A percentile compares a stretch with the other conserved stretches of the same genome.
Evolutionary conservation across 1,139 yeast species (phyloP).

Genomic region (Arxiozyma slooffiae): DNA sequence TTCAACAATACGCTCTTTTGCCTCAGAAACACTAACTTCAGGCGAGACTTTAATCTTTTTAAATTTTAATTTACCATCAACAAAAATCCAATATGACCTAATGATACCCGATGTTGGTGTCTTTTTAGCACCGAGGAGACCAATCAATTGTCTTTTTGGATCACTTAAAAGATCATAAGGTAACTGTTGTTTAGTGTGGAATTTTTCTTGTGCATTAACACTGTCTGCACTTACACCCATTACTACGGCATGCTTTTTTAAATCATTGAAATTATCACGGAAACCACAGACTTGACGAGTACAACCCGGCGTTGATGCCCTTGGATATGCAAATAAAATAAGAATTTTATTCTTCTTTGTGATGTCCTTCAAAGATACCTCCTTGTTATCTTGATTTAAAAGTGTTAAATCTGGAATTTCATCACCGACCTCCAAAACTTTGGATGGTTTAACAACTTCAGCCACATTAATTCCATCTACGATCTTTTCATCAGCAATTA

Average conservation of each 20-base stretch:
- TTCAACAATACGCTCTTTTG: conserved; percentile 43
- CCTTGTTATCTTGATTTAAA: conserved; percentile 57
- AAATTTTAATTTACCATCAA: conserved; percentile 59
- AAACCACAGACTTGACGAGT: conserved; percentile 89
- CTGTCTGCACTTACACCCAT: conserved; percentile 68
- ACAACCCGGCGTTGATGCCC: conserved; percentile 92
- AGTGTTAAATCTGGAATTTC: conserved; percentile 55
- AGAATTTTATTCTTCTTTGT: conserved; percentile 43
- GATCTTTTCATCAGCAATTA: not conserved
- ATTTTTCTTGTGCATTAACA: conserved; percentile 64
- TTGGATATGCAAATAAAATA: conserved; percentile 75
- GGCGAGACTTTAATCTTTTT: conserved; percentile 69
- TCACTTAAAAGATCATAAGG: conserved; percentile 71
- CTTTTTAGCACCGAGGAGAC: conserved; percentile 74
- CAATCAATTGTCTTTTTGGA: conserved; percentile 59
- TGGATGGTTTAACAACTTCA: not conserved
- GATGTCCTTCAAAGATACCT: conserved; percentile 42
- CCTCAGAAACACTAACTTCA: conserved; percentile 58
- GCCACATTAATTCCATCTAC: conserved; percentile 8
- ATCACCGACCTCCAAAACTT: conserved; percentile 41
- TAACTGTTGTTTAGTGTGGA: conserved; percentile 61
- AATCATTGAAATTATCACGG: conserved; percentile 51
- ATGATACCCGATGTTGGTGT: conserved; percentile 50
- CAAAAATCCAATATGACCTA: conserved; percentile 85
- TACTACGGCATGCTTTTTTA: conserved; percentile 45